These are phyloP conservation scores for Oryza rufipogon DNA, from an alignment of 176 grass and related monocot species.

Conservation along the genomic window DNA sequence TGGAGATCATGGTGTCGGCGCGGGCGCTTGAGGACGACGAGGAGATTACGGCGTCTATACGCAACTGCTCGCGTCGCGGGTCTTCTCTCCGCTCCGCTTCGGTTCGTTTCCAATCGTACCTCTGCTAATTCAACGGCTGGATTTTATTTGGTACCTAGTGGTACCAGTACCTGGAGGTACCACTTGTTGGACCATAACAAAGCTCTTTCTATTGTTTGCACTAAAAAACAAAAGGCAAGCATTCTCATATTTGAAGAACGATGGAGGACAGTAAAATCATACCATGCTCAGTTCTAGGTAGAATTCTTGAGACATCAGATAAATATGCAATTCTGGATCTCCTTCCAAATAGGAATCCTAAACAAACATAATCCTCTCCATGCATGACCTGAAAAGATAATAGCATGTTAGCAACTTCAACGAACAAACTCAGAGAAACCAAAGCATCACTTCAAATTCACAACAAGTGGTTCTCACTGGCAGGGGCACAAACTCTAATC, in stretches of 20 bases:
- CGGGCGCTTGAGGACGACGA: too few relatives aligned
- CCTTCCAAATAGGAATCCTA: slow-evolving; percentile 83
- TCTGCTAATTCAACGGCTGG: too few relatives aligned
- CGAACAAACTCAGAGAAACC: neutral
- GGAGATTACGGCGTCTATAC: too few relatives aligned
- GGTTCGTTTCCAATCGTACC: too few relatives aligned
- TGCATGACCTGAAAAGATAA: slow-evolving; percentile 72
- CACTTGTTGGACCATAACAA: too few relatives aligned
- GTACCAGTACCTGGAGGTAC: too few relatives aligned
- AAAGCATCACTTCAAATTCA: neutral
- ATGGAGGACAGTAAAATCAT: neutral
- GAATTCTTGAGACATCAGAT: slow-evolving; percentile 89
- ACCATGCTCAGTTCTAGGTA: slow-evolving; percentile 67
- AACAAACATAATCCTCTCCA: slow-evolving; percentile 79
- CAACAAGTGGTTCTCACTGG: slow-evolving; percentile 50
- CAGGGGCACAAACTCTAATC: slow-evolving; percentile 78
- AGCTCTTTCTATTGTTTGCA: neutral
- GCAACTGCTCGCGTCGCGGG: too few relatives aligned
- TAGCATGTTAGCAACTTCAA: neutral
- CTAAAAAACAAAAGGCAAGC: neutral
- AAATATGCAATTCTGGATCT: slow-evolving; percentile 78
- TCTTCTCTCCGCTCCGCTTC: too few relatives aligned
- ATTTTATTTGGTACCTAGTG: too few relatives aligned
- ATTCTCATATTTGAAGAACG: neutral
- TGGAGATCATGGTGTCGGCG: too few relatives aligned